Evolutionary conservation across 1,139 yeast species (phyloP).

Genomic region (Ogataea hybrid): DNA sequence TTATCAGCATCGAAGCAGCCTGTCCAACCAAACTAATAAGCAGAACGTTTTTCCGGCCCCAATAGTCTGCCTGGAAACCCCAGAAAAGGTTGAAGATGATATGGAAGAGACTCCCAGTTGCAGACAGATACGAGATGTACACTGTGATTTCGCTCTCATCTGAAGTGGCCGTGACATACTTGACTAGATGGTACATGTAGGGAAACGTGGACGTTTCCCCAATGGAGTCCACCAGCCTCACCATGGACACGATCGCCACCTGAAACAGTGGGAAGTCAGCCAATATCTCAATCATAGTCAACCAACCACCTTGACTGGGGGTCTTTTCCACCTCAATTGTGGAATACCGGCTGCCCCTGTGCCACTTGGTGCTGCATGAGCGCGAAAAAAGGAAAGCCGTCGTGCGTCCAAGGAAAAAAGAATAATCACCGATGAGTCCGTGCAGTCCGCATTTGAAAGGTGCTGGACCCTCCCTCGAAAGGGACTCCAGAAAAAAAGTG

Average conservation of each 20-base stretch:
- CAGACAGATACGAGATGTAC: conserved; percentile 58
- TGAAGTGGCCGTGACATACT: conserved; percentile 54
- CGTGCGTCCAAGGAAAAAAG: not conserved
- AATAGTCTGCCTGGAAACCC: conserved; percentile 53
- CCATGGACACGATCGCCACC: conserved; percentile 42
- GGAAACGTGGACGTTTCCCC: conserved; percentile 66
- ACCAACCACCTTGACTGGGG: not conserved
- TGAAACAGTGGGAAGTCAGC: conserved; percentile 52
- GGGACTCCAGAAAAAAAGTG: no score
- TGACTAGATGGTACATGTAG: conserved; percentile 61
- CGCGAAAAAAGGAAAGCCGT: not conserved
- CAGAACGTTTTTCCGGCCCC: conserved; percentile 60
- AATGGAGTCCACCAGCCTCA: conserved; percentile 59
- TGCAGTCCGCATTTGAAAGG: not conserved
- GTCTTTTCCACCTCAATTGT: no score
- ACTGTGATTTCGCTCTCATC: conserved; percentile 44
- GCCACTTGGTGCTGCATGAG: not conserved
- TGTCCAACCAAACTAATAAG: conserved; percentile 53
- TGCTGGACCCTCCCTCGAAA: not conserved
- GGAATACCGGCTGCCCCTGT: not conserved
- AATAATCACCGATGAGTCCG: not conserved
- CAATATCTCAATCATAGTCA: not conserved
- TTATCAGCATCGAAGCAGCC: conserved; percentile 43
- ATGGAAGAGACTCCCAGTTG: conserved; percentile 54
- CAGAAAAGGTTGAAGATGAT: conserved; percentile 55